These are phyloP conservation scores for Citrus reticulata DNA, from an alignment of 345 rosid species.

Conservation along the genomic window DNA sequence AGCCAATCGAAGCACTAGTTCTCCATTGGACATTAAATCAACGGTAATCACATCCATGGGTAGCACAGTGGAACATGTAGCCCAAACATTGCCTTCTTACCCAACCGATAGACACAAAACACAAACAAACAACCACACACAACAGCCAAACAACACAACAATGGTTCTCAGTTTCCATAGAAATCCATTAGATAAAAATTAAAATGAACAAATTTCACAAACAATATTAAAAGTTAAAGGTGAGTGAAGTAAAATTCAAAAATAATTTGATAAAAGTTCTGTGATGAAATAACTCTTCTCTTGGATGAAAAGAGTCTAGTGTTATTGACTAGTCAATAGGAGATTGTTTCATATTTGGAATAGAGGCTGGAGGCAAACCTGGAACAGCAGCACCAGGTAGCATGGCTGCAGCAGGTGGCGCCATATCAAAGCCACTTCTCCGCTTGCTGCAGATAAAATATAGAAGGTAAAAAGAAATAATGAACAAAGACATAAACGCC, in stretches of 20 bases:
- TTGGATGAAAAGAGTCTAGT: background rate
- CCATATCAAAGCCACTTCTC: constrained; percentile 30
- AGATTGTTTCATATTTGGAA: background rate
- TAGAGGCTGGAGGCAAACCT: constrained; percentile 16
- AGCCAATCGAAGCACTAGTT: constrained; percentile 17
- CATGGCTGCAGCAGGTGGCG: constrained; percentile 13
- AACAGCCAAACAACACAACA: constrained; percentile 28
- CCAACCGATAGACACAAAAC: constrained; percentile 23
- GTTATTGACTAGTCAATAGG: background rate
- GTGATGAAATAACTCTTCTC: background rate
- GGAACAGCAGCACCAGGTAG: constrained; percentile 13
- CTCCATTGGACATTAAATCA: constrained; percentile 22
- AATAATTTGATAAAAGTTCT: background rate
- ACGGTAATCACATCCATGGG: constrained; percentile 21
- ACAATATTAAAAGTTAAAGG: background rate
- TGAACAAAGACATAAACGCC: background rate
- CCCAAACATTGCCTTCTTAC: constrained; percentile 36
- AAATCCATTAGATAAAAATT: constrained; percentile 18
- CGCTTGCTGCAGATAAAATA: constrained; percentile 20
- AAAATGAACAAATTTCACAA: background rate
- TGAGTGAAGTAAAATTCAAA: background rate
- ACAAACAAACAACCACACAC: constrained; percentile 29
- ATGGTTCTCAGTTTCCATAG: constrained; percentile 23
- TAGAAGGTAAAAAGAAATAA: background rate
- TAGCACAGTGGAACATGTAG: constrained; percentile 23